Percentiles rank a stretch among this genome's conserved stretches.
These are phyloP conservation scores for Chamaecyparis obtusa DNA, from an alignment of 75 land plant species.

Conservation along the genomic window DNA sequence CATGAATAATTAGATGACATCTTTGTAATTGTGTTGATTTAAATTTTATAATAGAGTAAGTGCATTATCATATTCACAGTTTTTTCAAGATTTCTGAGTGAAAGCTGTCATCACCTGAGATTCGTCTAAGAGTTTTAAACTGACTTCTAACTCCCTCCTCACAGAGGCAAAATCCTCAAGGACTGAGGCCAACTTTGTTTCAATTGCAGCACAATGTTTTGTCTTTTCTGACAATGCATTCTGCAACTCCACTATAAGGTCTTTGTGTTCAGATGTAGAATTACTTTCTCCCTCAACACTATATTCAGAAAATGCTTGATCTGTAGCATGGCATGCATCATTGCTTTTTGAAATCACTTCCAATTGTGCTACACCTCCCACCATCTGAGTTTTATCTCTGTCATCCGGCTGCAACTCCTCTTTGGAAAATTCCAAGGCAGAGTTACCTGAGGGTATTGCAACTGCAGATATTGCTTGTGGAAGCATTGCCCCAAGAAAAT, in stretches of 20 bases:
- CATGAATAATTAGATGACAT: not conserved
- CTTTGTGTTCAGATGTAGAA: conserved; percentile 26
- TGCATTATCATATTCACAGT: not conserved
- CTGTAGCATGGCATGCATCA: conserved; percentile 15
- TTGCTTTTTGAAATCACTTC: conserved; percentile 3
- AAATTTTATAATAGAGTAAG: not conserved
- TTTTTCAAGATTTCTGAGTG: not conserved
- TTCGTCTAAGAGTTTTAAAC: conserved; percentile 78
- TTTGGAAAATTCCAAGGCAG: conserved; percentile 46
- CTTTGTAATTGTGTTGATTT: not conserved
- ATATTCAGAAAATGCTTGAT: not conserved
- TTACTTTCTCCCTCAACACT: conserved; percentile 14
- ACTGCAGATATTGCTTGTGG: conserved; percentile 10
- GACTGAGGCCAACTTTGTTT: conserved; percentile 50
- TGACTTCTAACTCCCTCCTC: conserved; percentile 64
- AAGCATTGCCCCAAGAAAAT: conserved; percentile 39
- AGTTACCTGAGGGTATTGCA: conserved; percentile 37
- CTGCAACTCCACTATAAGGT: conserved; percentile 44
- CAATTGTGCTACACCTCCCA: conserved; percentile 15
- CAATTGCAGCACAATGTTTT: conserved; percentile 40
- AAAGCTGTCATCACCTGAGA: conserved; percentile 65
- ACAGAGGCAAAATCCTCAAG: conserved; percentile 58
- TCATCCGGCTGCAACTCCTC: conserved; percentile 29
- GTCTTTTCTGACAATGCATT: conserved; percentile 56
- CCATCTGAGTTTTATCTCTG: conserved; percentile 27